phyloP scores from a whole-genome alignment of 129 eudicot species.

The Arctium lappa region DNA sequence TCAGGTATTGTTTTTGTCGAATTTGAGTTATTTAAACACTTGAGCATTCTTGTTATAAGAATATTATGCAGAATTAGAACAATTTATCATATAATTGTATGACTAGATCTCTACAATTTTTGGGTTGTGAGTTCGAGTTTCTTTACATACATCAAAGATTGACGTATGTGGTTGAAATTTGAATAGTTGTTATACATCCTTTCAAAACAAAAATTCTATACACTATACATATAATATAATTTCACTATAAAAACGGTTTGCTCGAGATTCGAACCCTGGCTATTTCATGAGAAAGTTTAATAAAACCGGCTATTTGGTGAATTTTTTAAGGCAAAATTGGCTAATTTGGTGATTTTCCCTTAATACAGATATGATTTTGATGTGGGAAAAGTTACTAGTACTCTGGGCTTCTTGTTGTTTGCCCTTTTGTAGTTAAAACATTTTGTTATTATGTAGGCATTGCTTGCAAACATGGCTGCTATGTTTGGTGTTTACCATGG shows the following conservation, averaged over 20 bases:
- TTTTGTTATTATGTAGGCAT: conserved; percentile 53
- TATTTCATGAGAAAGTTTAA: neutral
- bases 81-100: neutral
- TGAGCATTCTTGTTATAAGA: neutral
- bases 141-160: neutral
- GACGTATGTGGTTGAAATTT: neutral
- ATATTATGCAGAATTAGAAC: neutral
- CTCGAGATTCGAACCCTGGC: neutral
- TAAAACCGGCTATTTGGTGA: neutral
- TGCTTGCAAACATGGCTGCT: conserved; percentile 98
- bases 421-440: neutral
- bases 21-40: no score
- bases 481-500: conserved; percentile 96
- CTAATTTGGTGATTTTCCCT: neutral
- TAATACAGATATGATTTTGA: neutral
- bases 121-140: neutral
- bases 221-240: no score
- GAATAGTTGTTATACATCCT: no score
- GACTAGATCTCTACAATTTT: neutral
- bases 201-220: neutral
- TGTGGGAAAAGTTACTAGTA: neutral
- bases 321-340: neutral
- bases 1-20: conserved; percentile 48
- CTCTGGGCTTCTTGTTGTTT: neutral
- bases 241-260: no score